phyloP scores from a whole-genome alignment of 495 filamentous ascomycete genomes.

The Daldinia vernicosa region DNA sequence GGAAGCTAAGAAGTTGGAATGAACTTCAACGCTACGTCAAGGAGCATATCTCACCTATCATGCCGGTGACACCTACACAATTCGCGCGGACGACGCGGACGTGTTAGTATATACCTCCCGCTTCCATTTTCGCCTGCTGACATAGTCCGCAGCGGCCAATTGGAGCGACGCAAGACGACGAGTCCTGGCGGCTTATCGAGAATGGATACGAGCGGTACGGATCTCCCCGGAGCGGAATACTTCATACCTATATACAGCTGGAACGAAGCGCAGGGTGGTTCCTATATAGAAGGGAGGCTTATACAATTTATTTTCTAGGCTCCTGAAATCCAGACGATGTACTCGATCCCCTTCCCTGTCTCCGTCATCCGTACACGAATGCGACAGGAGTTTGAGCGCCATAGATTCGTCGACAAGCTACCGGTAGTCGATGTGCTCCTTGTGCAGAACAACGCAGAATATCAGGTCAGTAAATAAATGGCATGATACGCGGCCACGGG shows the following conservation, averaged over 20 bases:
- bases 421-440: constrained; percentile 87
- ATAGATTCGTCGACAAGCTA: constrained; percentile 91
- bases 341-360: constrained; percentile 87
- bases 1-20: constrained; percentile 30
- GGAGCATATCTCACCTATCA: constrained; percentile 42
- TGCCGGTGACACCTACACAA: constrained; percentile 87
- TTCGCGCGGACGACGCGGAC: constrained; percentile 88
- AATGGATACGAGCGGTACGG: constrained; percentile 92
- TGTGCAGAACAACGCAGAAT: constrained; percentile 87
- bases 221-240: constrained; percentile 37
- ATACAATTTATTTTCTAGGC: constrained; percentile 64
- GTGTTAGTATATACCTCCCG: constrained; percentile 68
- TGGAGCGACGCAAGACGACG: constrained; percentile 83
- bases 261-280: background rate
- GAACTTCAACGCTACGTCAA: constrained; percentile 39
- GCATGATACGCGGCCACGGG: constrained; percentile 41
- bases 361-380: constrained; percentile 91
- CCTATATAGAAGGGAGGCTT: background rate
- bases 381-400: constrained; percentile 95
- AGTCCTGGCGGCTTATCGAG: constrained; percentile 86
- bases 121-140: constrained; percentile 23
- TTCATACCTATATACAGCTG: background rate
- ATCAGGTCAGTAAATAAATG: constrained; percentile 66
- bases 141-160: constrained; percentile 71
- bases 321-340: constrained; percentile 95